These are phyloP conservation scores for Heritiera littoralis DNA, from an alignment of 345 rosid species.

Conservation along the genomic window DNA sequence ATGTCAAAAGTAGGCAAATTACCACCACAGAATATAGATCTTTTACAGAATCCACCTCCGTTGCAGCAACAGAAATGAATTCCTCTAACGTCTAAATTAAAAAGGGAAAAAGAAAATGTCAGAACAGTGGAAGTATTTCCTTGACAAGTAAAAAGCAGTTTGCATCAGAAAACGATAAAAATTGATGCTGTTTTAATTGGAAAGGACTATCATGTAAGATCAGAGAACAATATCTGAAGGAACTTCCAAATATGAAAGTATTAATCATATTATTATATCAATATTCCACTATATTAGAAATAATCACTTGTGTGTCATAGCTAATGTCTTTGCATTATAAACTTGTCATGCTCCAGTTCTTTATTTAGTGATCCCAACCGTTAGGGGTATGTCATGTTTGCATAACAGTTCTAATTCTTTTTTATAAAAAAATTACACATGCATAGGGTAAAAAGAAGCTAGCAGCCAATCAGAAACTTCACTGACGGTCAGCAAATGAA, in stretches of 20 bases:
- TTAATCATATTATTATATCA: neutral
- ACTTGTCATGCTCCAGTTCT: neutral
- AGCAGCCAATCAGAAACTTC: neutral
- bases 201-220: neutral
- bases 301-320: neutral
- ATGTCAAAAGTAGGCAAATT: slow-evolving; percentile 36
- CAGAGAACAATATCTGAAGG: neutral
- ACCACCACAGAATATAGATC: slow-evolving; percentile 89
- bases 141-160: neutral
- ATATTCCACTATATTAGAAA: slow-evolving; percentile 4
- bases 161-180: neutral
- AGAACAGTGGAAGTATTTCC: slow-evolving; percentile 21
- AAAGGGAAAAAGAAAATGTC: neutral
- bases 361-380: neutral
- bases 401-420: neutral
- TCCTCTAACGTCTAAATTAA: slow-evolving; percentile 65
- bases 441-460: neutral
- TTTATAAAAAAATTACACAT: neutral
- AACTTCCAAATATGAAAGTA: neutral
- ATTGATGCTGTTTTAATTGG: neutral
- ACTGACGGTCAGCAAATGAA: slow-evolving; percentile 5
- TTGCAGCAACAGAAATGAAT: slow-evolving; percentile 73
- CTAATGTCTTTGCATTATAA: neutral
- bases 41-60: slow-evolving; percentile 76
- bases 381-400: neutral